Conservation (phyloP, 371 early-diverging fungal genomes). For the Mucor indicus region DNA sequence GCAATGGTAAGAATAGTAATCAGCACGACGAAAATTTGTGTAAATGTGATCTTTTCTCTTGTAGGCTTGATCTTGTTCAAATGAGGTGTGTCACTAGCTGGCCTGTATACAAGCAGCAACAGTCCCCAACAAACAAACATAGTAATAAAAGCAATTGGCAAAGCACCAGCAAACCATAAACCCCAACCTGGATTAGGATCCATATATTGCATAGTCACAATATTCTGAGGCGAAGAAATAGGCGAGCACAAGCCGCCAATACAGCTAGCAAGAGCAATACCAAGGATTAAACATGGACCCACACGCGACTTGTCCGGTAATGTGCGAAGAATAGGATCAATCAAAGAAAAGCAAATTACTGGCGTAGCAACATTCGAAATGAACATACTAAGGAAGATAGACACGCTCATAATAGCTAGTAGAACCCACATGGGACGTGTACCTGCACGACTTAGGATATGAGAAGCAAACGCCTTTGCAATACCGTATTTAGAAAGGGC, state of each 20-base stretch:
- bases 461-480: constrained; percentile 71
- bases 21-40: constrained; percentile 58
- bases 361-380: constrained; percentile 86
- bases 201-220: constrained; percentile 85
- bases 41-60: constrained; percentile 45
- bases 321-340: constrained; percentile 75
- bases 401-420: constrained; percentile 75
- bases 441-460: constrained; percentile 71
- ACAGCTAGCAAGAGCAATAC: constrained; percentile 93
- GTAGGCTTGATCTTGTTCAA: constrained; percentile 52
- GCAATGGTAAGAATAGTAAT: constrained; percentile 67
- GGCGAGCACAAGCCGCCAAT: constrained; percentile 98
- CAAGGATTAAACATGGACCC: constrained; percentile 83
- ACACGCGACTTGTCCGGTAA: constrained; percentile 65
- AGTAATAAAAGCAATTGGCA: constrained; percentile 73
- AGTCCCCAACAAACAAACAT: constrained; percentile 80
- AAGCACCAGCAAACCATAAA: constrained; percentile 78
- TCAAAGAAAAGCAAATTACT: constrained; percentile 77
- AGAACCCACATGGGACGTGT: constrained; percentile 67
- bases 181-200: constrained; percentile 82
- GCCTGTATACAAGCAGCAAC: constrained; percentile 68
- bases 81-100: constrained; percentile 49
- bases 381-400: constrained; percentile 75
- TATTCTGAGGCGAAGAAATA: constrained; percentile 94
- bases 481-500: constrained; percentile 55